phyloP scores from a whole-genome alignment of 2,329 filamentous ascomycete genomes.

The Aspergillus sergii region DNA sequence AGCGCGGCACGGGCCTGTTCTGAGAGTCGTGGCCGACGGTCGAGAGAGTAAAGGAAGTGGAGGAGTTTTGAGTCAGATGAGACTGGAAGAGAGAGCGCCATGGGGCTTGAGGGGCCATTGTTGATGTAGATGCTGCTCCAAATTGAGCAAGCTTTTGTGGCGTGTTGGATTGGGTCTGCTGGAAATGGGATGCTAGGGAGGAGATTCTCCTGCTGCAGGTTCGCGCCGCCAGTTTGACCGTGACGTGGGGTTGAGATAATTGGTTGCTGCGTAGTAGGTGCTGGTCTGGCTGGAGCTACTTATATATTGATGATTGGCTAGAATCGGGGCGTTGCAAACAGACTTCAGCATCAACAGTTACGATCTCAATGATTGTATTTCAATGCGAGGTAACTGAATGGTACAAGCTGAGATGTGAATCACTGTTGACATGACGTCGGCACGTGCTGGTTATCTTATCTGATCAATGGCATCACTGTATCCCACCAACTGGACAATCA shows the following conservation, averaged over 20 bases:
- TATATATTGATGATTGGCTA: background rate
- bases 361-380: background rate
- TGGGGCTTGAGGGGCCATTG: constrained; percentile 24
- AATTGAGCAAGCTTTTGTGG: background rate
- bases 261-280: background rate
- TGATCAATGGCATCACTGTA: constrained; percentile 1
- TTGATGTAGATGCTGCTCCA: background rate
- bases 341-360: background rate
- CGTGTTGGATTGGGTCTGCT: background rate
- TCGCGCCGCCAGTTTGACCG: background rate
- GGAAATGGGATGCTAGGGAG: background rate
- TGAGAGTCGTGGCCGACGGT: constrained; percentile 25
- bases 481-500: background rate
- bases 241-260: background rate
- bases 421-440: constrained; percentile 1
- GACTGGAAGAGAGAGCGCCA: constrained; percentile 31
- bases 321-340: background rate
- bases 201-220: background rate
- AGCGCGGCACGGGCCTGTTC: constrained; percentile 30
- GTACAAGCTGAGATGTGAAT: background rate
- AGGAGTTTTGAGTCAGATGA: constrained; percentile 26
- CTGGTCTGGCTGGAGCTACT: background rate
- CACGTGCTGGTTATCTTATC: constrained; percentile 19
- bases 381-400: background rate
- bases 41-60: constrained; percentile 31